phyloP scores from a whole-genome alignment of 2,329 filamentous ascomycete species.

The Colletotrichum sp. region DNA sequence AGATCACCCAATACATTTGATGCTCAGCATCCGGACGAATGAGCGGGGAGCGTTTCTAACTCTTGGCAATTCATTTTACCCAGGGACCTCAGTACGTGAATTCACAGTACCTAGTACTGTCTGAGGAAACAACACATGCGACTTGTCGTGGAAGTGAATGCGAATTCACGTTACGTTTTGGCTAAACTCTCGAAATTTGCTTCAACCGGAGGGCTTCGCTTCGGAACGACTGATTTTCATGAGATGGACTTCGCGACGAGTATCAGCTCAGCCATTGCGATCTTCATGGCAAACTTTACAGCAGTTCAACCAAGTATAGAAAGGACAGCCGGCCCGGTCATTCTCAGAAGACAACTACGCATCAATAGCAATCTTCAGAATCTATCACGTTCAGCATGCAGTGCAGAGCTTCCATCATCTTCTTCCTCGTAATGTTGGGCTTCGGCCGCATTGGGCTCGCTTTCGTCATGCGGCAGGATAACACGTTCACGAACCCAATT shows the following conservation, averaged over 20 bases:
- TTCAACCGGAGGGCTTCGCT: neutral
- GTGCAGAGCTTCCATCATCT: neutral
- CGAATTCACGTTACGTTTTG: neutral
- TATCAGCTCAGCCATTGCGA: accelerated
- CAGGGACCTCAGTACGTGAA: neutral
- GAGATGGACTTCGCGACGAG: neutral
- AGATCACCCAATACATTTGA: neutral
- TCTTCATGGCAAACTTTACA: neutral
- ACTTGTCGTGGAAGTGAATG: neutral
- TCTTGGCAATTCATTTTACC: neutral
- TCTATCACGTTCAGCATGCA: neutral
- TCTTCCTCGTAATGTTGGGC: neutral
- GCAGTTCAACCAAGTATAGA: neutral
- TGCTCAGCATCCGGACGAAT: neutral
- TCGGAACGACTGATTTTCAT: neutral
- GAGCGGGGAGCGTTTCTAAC: neutral
- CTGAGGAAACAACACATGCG: neutral
- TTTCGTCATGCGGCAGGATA: neutral
- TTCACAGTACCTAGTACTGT: neutral
- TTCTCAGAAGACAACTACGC: neutral
- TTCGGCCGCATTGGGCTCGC: neutral
- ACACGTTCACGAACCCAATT: slow-evolving; percentile 48
- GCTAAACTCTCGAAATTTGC: neutral
- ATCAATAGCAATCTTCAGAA: neutral
- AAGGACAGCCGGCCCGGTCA: neutral